Percentiles rank a stretch among this genome's conserved stretches.
phyloP scores from a whole-genome alignment of 2,329 filamentous ascomycete species.

The Colletotrichum sp. region DNA sequence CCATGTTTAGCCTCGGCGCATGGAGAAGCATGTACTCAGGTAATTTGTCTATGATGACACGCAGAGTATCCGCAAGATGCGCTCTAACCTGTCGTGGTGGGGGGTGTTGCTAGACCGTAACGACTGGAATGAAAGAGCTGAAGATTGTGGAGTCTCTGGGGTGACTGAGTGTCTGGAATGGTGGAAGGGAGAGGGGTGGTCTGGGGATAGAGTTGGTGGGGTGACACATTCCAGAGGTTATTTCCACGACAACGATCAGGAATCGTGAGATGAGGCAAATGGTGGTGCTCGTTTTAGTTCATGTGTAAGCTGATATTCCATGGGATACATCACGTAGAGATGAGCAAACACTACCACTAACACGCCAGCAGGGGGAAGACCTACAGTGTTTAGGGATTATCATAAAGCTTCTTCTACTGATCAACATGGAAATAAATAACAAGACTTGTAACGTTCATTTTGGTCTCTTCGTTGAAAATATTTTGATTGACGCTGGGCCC shows the following conservation, averaged over 20 bases:
- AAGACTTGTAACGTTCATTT: too few relatives aligned
- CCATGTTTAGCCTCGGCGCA: too few relatives aligned
- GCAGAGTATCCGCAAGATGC: not conserved
- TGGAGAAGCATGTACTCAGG: too few relatives aligned
- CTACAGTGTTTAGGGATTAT: too few relatives aligned
- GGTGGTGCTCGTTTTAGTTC: not conserved
- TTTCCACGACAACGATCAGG: not conserved
- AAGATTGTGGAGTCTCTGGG: not conserved
- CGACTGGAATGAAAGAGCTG: not conserved
- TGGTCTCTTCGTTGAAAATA: too few relatives aligned
- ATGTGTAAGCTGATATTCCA: not conserved
- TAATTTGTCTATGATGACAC: not conserved
- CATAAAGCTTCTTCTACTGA: too few relatives aligned
- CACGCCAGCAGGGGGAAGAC: too few relatives aligned
- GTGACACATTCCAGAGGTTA: not conserved
- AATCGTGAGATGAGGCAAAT: not conserved
- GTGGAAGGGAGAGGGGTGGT: not conserved
- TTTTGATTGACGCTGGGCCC: too few relatives aligned
- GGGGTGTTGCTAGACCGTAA: not conserved
- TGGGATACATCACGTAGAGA: too few relatives aligned
- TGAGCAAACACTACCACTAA: too few relatives aligned
- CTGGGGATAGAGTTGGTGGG: not conserved
- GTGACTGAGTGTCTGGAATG: not conserved
- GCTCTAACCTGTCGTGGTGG: not conserved
- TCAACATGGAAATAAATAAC: too few relatives aligned